Conservation (phyloP, 2,329 filamentous ascomycete species). For the Neonectria ditissima region DNA sequence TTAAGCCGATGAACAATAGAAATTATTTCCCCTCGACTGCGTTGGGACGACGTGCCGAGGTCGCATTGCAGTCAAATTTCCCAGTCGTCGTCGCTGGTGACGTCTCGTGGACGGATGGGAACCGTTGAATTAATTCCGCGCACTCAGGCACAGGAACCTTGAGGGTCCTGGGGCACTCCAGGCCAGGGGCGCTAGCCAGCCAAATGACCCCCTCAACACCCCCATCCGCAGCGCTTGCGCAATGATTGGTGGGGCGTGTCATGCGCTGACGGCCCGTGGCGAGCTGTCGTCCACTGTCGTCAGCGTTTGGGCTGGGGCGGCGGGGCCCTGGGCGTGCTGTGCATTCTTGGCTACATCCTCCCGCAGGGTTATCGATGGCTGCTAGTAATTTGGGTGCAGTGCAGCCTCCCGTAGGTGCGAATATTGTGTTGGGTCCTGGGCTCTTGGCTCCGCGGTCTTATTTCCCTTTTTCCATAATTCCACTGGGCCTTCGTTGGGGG, state of each 20-base stretch:
- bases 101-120: not conserved
- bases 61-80: conserved; percentile 3
- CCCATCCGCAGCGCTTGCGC: conserved; percentile 3
- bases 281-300: conserved; percentile 18
- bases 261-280: conserved; percentile 25
- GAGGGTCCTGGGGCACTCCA: conserved; percentile 7
- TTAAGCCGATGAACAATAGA: too few relatives aligned
- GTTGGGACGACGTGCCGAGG: not conserved
- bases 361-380: conserved; percentile 2
- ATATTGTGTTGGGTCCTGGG: not conserved
- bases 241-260: conserved; percentile 23
- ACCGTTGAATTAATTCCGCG: not conserved
- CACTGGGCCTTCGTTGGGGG: conserved; percentile 14
- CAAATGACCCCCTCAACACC: conserved; percentile 1
- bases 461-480: conserved; percentile 15
- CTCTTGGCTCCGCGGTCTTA: conserved; percentile 10
- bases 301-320: not conserved
- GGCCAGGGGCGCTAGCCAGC: conserved; percentile 7
- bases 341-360: conserved; percentile 6
- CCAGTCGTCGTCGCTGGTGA: not conserved
- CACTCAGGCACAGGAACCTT: conserved; percentile 24
- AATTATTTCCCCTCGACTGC: not conserved
- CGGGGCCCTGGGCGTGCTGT: not conserved
- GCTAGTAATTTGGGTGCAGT: conserved; percentile 5
- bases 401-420: not conserved